Evolutionary conservation across 768 basidiomycete species (phyloP).

Genomic region (Leccinum disarticulatum): DNA sequence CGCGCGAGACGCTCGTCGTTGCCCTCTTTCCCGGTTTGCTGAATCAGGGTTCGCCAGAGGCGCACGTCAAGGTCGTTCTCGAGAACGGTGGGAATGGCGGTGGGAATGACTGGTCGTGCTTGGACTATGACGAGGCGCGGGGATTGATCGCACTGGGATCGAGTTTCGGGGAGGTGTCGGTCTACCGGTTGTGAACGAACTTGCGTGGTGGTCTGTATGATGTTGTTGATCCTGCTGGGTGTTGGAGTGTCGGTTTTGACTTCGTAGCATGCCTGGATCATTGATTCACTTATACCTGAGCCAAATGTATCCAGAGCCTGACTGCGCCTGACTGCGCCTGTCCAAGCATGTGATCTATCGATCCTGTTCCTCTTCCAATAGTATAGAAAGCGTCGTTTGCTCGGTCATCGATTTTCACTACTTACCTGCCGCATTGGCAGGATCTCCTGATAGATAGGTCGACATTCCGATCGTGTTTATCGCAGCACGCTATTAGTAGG

Average conservation of each 20-base stretch:
- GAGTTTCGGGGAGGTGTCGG: constrained; percentile 44
- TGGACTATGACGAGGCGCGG: constrained; percentile 61
- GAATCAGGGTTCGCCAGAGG: constrained; percentile 16
- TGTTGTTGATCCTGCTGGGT: background rate
- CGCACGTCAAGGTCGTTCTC: constrained; percentile 32
- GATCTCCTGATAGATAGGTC: background rate
- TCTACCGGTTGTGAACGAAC: constrained; percentile 30
- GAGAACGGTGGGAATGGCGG: constrained; percentile 26
- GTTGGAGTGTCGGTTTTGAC: background rate
- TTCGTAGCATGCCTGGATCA: background rate
- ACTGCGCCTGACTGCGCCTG: background rate
- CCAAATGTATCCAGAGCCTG: background rate
- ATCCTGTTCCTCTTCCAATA: too few relatives aligned
- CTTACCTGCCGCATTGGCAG: background rate
- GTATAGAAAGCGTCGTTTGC: background rate
- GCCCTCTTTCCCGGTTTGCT: constrained; percentile 49
- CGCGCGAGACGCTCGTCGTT: constrained; percentile 44
- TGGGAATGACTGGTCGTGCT: constrained; percentile 43
- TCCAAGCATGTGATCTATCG: background rate
- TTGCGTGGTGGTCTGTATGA: background rate
- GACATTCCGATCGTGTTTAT: background rate
- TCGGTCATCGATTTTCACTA: background rate
- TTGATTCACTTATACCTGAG: background rate
- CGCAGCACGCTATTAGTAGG: too few relatives aligned
- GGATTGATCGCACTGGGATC: constrained; percentile 56